phyloP scores from a whole-genome alignment of 169 alveolate genomes.

The Theileria annulata region DNA sequence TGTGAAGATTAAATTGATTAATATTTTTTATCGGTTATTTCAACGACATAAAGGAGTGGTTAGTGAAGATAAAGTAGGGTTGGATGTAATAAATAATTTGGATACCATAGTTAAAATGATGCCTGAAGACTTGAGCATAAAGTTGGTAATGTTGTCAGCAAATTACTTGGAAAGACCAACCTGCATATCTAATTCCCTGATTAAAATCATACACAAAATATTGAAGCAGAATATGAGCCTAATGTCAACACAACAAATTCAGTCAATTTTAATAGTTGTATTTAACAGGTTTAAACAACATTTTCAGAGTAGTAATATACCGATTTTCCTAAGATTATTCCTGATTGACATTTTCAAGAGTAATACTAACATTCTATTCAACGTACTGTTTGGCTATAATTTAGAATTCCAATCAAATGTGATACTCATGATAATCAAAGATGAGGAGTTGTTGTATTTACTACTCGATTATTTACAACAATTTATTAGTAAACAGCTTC shows the following conservation, averaged over 20 bases:
- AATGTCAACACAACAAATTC: constrained; percentile 47
- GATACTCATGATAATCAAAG: constrained; percentile 19
- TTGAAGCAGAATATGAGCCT: constrained; percentile 39
- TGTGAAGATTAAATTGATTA: background rate
- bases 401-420: constrained; percentile 35
- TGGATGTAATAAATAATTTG: constrained; percentile 6
- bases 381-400: constrained; percentile 33
- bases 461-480: background rate
- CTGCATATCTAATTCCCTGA: constrained; percentile 44
- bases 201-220: constrained; percentile 48
- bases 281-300: constrained; percentile 32
- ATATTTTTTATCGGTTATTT: background rate
- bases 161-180: constrained; percentile 43
- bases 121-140: constrained; percentile 51
- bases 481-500: background rate
- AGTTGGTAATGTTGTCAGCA: constrained; percentile 38
- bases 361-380: constrained; percentile 40
- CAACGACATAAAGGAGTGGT: background rate
- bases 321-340: constrained; percentile 33
- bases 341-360: constrained; percentile 48
- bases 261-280: constrained; percentile 41
- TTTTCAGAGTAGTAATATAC: constrained; percentile 32
- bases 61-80: background rate
- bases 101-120: constrained; percentile 35
- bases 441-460: constrained; percentile 5